Percentiles rank a stretch among this genome's conserved stretches.
These are phyloP conservation scores for Mucuna pruriens DNA, from an alignment of 306 rosid species.

Conservation along the genomic window DNA sequence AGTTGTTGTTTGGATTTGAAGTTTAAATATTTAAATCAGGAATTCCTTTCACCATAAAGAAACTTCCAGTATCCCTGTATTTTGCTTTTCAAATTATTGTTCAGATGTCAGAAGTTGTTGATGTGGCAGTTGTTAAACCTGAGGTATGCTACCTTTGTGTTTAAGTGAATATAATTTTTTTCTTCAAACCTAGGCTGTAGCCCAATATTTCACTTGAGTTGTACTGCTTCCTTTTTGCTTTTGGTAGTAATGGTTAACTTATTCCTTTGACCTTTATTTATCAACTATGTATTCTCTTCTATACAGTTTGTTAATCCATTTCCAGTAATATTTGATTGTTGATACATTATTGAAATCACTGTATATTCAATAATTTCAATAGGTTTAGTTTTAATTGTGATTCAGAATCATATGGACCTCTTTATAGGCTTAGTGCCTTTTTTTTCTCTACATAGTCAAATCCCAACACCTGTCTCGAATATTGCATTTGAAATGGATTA, in stretches of 20 bases:
- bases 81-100: slow-evolving; percentile 30
- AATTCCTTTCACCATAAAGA: slow-evolving; percentile 17
- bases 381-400: slow-evolving; percentile 11
- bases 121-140: slow-evolving; percentile 83
- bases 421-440: not conserved
- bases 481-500: slow-evolving; percentile 21
- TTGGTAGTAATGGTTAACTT: slow-evolving; percentile 6
- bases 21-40: slow-evolving; percentile 19
- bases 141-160: slow-evolving; percentile 63
- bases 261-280: not conserved
- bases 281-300: not conserved
- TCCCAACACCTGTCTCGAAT: not conserved
- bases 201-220: slow-evolving; percentile 27
- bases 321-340: not conserved
- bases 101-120: slow-evolving; percentile 84
- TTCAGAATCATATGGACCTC: slow-evolving; percentile 16
- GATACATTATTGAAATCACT: not conserved
- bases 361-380: not conserved
- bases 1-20: slow-evolving; percentile 28
- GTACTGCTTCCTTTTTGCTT: not conserved
- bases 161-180: not conserved
- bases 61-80: slow-evolving; percentile 11
- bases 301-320: not conserved
- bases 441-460: not conserved
- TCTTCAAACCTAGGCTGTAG: not conserved